Evolutionary conservation across 2,329 filamentous ascomycete genomes (phyloP), one percentile per base, ranked within the genome.

Genomic region (Lachnellula suecica): DNA sequence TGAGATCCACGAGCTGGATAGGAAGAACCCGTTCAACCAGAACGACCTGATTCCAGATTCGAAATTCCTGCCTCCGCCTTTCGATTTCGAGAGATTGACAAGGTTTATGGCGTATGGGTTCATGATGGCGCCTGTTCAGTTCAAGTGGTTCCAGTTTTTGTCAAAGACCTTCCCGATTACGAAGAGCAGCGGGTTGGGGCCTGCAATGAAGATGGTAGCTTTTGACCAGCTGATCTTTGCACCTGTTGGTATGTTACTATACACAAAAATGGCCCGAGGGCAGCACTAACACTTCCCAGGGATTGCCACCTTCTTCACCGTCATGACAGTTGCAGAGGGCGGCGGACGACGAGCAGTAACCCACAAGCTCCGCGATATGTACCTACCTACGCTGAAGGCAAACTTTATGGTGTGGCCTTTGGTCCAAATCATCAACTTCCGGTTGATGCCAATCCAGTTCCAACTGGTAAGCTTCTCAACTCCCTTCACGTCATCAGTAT

Each of bases 81-180:
- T 99, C 67, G 93, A 99, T 72, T 97, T 97, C 65, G 94, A 97
- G 74, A 85, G 94, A 44, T 77, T 97, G 58, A 93, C 90, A 2
- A 82, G 94, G 44, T 99, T 97, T 76, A 97, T 97, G 91, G 88
- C 89, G 4, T 99, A 97, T 70, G 91, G 91, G 68, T 97, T 97
- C 74, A 82, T 88, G 67, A 97, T 97, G 91, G 91, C 94, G 4
- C 94, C 94, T 0, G 65, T 97, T 27, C 93, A 97, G 71, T 96
- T 96, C 75, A 87, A 90, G 69, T 99, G 94, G 94, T 97, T 97
- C 73, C 82, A 84, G 47, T 92, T 96, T 70, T 76, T 99, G 58
- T 88, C 85, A 29, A 79, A 78, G 59, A 79, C 84, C 9, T 99
- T 99, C 66, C 94, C 94, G 4, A 85, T 97, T 46, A 88, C 87